phyloP scores from a whole-genome alignment of 305 asterid species.

The Striga hermonthica region DNA sequence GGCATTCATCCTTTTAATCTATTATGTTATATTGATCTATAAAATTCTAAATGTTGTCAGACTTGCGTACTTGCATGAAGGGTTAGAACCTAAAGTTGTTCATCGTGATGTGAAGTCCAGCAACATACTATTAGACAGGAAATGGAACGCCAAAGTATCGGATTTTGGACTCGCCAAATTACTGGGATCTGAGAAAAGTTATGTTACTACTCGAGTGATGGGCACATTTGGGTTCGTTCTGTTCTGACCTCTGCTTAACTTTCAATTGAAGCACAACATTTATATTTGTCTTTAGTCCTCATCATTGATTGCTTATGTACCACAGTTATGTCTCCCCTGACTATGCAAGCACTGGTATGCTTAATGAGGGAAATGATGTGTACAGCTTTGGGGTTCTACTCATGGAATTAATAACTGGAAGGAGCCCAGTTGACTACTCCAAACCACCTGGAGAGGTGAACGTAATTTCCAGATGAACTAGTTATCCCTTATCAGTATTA shows the following conservation, averaged over 20 bases:
- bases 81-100: slow-evolving; percentile 94
- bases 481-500: background rate
- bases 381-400: slow-evolving; percentile 93
- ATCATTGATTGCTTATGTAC: slow-evolving; percentile 26
- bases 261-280: background rate
- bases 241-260: slow-evolving; percentile 22
- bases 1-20: too few relatives aligned
- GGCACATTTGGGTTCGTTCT: slow-evolving; percentile 92
- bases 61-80: slow-evolving; percentile 94
- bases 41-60: slow-evolving; percentile 37
- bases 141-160: slow-evolving; percentile 85
- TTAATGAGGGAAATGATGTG: slow-evolving; percentile 84
- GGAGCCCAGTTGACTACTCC: slow-evolving; percentile 90
- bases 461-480: background rate
- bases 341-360: slow-evolving; percentile 98
- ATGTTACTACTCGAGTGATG: slow-evolving; percentile 94
- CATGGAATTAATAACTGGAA: slow-evolving; percentile 87
- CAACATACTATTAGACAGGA: slow-evolving; percentile 83
- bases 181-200: slow-evolving; percentile 81
- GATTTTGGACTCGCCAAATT: slow-evolving; percentile 96
- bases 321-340: slow-evolving; percentile 96
- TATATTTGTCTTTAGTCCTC: slow-evolving; percentile 15
- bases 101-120: slow-evolving; percentile 98
- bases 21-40: background rate
- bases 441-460: slow-evolving; percentile 88